Percentiles rank a stretch among this genome's conserved stretches.
phyloP scores from a whole-genome alignment of 179 eudicot species.

The Vitellaria paradoxa region DNA sequence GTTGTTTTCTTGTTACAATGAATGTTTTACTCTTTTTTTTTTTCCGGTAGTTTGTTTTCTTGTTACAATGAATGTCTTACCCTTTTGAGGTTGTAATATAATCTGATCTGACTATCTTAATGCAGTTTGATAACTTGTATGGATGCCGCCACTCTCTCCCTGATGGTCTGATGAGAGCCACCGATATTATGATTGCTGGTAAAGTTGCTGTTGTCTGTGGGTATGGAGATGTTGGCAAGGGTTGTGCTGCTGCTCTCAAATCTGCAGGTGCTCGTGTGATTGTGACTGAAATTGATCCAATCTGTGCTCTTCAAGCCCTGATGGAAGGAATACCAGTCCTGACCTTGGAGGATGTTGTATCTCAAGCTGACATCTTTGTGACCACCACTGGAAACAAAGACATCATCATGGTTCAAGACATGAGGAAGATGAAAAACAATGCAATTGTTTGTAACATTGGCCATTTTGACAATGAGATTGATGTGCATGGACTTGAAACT shows the following conservation, averaged over 20 bases:
- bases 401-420: slow-evolving; percentile 60
- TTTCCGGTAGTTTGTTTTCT: neutral
- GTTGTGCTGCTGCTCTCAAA: slow-evolving; percentile 63
- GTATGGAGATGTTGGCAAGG: slow-evolving; percentile 70
- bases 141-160: slow-evolving; percentile 73
- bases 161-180: slow-evolving; percentile 69
- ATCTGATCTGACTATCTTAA: neutral
- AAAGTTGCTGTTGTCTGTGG: slow-evolving; percentile 64
- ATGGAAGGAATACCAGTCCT: slow-evolving; percentile 59
- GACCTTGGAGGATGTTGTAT: slow-evolving; percentile 48
- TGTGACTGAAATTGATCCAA: slow-evolving; percentile 59
- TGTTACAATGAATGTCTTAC: neutral
- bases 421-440: slow-evolving; percentile 68
- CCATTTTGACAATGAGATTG: slow-evolving; percentile 70
- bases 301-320: slow-evolving; percentile 60
- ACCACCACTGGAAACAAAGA: slow-evolving; percentile 74
- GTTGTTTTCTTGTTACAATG: neutral
- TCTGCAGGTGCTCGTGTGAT: slow-evolving; percentile 63
- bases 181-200: slow-evolving; percentile 66
- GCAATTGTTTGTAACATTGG: slow-evolving; percentile 73
- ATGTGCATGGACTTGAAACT: slow-evolving; percentile 48
- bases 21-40: neutral
- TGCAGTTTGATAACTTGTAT: slow-evolving; percentile 64
- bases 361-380: slow-evolving; percentile 62
- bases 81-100: neutral